Evolutionary conservation across 352 stramenopile genomes (phyloP).

Genomic region (Globisporangium barbulae): DNA sequence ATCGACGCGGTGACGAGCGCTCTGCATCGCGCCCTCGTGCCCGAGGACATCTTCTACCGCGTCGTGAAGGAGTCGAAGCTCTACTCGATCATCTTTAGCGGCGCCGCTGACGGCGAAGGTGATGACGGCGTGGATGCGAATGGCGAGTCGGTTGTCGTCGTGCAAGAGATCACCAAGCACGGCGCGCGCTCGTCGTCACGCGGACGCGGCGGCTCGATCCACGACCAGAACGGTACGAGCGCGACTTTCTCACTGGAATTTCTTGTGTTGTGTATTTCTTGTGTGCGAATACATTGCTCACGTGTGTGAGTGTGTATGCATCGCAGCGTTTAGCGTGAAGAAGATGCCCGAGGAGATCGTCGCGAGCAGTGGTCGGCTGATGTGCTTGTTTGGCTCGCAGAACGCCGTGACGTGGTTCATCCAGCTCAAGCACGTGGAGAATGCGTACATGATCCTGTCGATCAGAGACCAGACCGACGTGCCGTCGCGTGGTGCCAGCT

Average conservation of each 20-base stretch:
- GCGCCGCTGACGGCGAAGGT: slow-evolving; percentile 6
- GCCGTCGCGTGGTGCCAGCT: not conserved
- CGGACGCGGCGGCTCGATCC: slow-evolving; percentile 10
- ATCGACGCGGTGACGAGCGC: slow-evolving; percentile 15
- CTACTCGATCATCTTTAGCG: slow-evolving; percentile 55
- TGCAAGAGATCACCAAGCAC: slow-evolving; percentile 60
- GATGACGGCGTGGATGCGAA: slow-evolving; percentile 17
- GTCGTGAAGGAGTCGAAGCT: slow-evolving; percentile 64
- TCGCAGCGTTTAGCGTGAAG: slow-evolving; percentile 56
- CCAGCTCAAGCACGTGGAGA: slow-evolving; percentile 60
- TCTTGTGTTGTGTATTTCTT: slow-evolving; percentile 6
- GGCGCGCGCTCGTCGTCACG: slow-evolving; percentile 20
- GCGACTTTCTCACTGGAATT: not conserved
- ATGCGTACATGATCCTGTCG: slow-evolving; percentile 70
- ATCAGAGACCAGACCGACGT: slow-evolving; percentile 27
- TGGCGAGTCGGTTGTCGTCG: slow-evolving; percentile 44
- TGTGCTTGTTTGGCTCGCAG: slow-evolving; percentile 50
- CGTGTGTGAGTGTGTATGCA: not conserved
- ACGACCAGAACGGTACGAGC: slow-evolving; percentile 42
- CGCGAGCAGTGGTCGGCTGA: slow-evolving; percentile 46
- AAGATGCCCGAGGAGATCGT: slow-evolving; percentile 82
- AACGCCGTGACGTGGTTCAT: slow-evolving; percentile 73
- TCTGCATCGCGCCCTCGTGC: slow-evolving; percentile 37
- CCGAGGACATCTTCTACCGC: slow-evolving; percentile 62
- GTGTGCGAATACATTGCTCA: not conserved